A percentile compares a stretch with the other conserved stretches of the same genome.
Evolutionary conservation across 2,329 filamentous ascomycete genomes (phyloP).

Genomic region (Pleoardoris graminearum): DNA sequence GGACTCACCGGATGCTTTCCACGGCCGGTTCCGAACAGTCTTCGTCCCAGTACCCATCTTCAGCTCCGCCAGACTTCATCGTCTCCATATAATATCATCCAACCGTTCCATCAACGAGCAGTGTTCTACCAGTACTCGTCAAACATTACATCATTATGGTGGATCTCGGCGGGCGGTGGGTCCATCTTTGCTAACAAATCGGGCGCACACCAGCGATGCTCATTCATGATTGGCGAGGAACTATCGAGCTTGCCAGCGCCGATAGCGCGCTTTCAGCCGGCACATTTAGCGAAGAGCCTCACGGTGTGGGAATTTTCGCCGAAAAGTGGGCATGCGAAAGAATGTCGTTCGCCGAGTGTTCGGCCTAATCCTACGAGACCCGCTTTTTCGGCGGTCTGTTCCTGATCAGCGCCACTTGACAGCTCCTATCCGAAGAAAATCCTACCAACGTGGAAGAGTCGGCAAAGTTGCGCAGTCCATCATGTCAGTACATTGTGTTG

Average conservation of each 20-base stretch:
- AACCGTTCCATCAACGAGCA: conserved; percentile 34
- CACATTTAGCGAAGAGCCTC: too few relatives aligned
- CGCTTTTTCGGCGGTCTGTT: too few relatives aligned
- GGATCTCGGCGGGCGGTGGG: conserved; percentile 21
- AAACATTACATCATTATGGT: conserved; percentile 34
- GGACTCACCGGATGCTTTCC: background rate
- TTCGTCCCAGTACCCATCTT: conserved; percentile 9
- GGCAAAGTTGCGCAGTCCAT: too few relatives aligned
- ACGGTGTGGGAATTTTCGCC: too few relatives aligned
- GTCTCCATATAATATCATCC: conserved; percentile 20
- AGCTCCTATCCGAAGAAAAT: too few relatives aligned
- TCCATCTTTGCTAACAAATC: background rate
- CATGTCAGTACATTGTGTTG: too few relatives aligned
- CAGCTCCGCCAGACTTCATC: conserved; percentile 4
- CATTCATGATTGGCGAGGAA: background rate
- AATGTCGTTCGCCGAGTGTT: too few relatives aligned
- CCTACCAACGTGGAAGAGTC: too few relatives aligned
- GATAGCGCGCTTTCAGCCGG: too few relatives aligned
- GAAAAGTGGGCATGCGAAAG: background rate
- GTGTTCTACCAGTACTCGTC: conserved; percentile 16
- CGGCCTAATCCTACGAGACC: too few relatives aligned
- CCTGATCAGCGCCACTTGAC: background rate
- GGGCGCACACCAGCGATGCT: background rate
- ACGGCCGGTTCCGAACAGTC: conserved; percentile 8
- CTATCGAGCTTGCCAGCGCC: too few relatives aligned